A percentile compares a stretch with the other conserved stretches of the same genome.
Evolutionary conservation across 805 yeast species (phyloP).

Genomic region (Candida sphagnicola): DNA sequence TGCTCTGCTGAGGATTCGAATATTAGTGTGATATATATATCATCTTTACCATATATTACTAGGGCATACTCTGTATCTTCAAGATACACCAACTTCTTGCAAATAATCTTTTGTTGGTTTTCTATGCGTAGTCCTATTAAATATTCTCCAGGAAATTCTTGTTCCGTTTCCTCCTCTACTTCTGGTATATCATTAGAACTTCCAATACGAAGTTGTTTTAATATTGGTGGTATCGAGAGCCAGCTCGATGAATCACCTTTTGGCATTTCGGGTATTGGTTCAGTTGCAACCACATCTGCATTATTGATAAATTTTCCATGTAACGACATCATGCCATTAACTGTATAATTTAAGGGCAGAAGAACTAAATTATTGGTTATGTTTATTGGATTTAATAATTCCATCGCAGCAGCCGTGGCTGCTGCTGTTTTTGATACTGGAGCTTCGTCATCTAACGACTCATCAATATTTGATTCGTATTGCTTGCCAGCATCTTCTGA

Average conservation of each 20-base stretch:
- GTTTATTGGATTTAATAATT: conserved; percentile 28
- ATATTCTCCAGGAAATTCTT: conserved; percentile 18
- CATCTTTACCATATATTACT: conserved; percentile 23
- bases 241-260: conserved; percentile 9
- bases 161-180: conserved; percentile 9
- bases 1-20: conserved; percentile 25
- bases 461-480: conserved; percentile 6
- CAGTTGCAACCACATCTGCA: neutral
- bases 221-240: conserved; percentile 17
- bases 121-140: conserved; percentile 20
- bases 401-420: conserved; percentile 18
- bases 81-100: conserved; percentile 24
- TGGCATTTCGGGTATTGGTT: neutral
- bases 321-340: conserved; percentile 25
- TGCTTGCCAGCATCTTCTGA: conserved; percentile 13
- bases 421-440: conserved; percentile 3
- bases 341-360: conserved; percentile 34
- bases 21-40: conserved; percentile 19
- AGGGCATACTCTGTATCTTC: conserved; percentile 25
- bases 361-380: conserved; percentile 33
- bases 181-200: conserved; percentile 4
- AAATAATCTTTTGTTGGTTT: conserved; percentile 10
- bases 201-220: conserved; percentile 5
- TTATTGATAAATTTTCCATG: conserved; percentile 8
- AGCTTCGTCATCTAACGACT: neutral